Evolutionary conservation across 331 rosid species (phyloP).

Genomic region (Erythrophleum ivorense): DNA sequence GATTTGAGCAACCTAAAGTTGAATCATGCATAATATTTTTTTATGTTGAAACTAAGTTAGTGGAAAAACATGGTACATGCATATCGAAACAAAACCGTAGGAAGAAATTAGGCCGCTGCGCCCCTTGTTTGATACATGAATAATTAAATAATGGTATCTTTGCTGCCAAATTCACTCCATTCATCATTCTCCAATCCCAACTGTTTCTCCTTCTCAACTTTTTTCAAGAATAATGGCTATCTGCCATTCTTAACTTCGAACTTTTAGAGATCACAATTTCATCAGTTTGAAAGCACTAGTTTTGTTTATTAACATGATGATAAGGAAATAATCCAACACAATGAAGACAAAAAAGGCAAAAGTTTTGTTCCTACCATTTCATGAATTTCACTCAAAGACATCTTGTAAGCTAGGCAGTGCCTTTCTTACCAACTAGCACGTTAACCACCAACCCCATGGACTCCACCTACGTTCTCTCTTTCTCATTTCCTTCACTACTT

Average conservation of each 20-base stretch:
- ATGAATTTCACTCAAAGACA: slow-evolving; percentile 39
- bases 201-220: neutral
- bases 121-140: slow-evolving; percentile 41
- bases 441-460: slow-evolving; percentile 33
- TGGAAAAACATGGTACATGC: neutral
- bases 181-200: neutral
- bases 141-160: neutral
- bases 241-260: neutral
- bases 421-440: slow-evolving; percentile 52
- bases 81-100: neutral
- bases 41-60: neutral
- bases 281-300: neutral
- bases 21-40: neutral
- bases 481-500: neutral
- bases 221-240: neutral
- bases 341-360: slow-evolving; percentile 12
- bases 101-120: slow-evolving; percentile 39
- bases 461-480: slow-evolving; percentile 32
- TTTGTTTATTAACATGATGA: neutral
- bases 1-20: neutral
- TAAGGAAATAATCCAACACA: neutral
- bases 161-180: neutral
- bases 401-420: slow-evolving; percentile 38
- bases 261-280: neutral
- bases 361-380: slow-evolving; percentile 16